Evolutionary conservation across 768 basidiomycete species (phyloP).

Genomic region (Pisolithus albus): DNA sequence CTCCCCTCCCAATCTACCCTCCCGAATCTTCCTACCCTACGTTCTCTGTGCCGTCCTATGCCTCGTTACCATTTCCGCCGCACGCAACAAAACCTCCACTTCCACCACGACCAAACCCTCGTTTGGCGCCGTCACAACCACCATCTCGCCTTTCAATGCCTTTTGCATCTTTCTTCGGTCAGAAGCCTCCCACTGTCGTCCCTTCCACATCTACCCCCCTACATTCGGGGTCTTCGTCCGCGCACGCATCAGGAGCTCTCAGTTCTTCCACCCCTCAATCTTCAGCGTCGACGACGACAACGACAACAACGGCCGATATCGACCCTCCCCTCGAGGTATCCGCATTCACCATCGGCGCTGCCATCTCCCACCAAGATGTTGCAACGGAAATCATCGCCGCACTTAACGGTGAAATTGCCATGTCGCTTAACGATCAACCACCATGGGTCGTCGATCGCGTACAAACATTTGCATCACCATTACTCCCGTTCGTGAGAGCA

Average conservation of each 20-base stretch:
- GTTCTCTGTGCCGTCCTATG: conserved; percentile 37
- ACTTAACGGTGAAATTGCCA: conserved; percentile 50
- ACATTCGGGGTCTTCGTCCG: conserved; percentile 12
- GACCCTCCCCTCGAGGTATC: conserved; percentile 47
- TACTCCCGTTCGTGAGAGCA: conserved; percentile 50
- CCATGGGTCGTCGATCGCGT: conserved; percentile 60
- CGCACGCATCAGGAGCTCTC: background rate
- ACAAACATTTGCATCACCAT: conserved; percentile 44
- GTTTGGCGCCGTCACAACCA: conserved; percentile 13
- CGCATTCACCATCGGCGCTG: conserved; percentile 50
- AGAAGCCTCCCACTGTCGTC: conserved; percentile 24
- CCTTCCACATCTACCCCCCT: conserved; percentile 25
- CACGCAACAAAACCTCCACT: conserved; percentile 26
- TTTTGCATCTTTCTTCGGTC: conserved; percentile 75
- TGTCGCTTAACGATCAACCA: conserved; percentile 36
- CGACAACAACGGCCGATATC: conserved; percentile 21
- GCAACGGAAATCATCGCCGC: conserved; percentile 47
- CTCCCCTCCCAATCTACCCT: conserved; percentile 44
- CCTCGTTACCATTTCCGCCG: conserved; percentile 33
- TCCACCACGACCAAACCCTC: conserved; percentile 30
- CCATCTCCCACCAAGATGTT: conserved; percentile 48
- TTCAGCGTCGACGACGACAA: conserved; percentile 23
- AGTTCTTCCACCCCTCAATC: conserved; percentile 6
- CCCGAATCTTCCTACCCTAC: conserved; percentile 41
- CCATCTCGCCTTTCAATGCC: conserved; percentile 57